Base-by-base conservation (phyloP, 768 basidiomycete species). In the Termitomyces sp. region DNA sequence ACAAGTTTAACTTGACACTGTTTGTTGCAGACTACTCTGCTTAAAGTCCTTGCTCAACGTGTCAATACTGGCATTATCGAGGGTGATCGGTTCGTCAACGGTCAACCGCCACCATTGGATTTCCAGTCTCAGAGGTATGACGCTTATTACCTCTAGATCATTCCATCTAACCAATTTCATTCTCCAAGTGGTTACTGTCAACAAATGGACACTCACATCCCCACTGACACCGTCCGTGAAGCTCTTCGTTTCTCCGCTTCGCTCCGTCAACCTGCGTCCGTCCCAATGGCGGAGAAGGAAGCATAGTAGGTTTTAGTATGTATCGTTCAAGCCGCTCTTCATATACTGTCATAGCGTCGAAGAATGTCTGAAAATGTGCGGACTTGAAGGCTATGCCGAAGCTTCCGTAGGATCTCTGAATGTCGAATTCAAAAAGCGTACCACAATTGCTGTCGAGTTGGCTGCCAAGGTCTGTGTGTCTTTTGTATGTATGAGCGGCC, bases 181-280 rank as follows among this genome's bases (percentile, higher is more conserved):
- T 30, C 2, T 4, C 28, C 61, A 36, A 88, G 86, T 50, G 92
- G 91, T 0, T 95, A 93, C 66, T 90, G 88, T 59, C 92, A 95
- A 67, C 94, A 96, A 68, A 83, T 83, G 78, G 91, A 93, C 64
- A 88, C 85, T 0, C 93, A 95, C 72, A 78, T 88, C 20, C 80
- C 84, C 28, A 84, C 86, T 8, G 73, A 84, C 2, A 94, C 91
- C 7, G 91, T 95, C 14, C 82, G 89, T 30, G 91, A 95, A 67
- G 91, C 92, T 0, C 75, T 95, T 9, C 72, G 83, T 43, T 88
- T 92, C 72, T 93, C 91, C 1, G 93, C 92, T 3, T 83, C 80
- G 54, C 75, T 94, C 36, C 86, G 92, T 36, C 93, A 93, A 68
- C 90, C 90, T 0, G 68, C 77, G 1, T 76, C 79, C 0, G 85